Evolutionary conservation across 768 basidiomycete genomes (phyloP).

Genomic region (Xerocomellus dryophilus): DNA sequence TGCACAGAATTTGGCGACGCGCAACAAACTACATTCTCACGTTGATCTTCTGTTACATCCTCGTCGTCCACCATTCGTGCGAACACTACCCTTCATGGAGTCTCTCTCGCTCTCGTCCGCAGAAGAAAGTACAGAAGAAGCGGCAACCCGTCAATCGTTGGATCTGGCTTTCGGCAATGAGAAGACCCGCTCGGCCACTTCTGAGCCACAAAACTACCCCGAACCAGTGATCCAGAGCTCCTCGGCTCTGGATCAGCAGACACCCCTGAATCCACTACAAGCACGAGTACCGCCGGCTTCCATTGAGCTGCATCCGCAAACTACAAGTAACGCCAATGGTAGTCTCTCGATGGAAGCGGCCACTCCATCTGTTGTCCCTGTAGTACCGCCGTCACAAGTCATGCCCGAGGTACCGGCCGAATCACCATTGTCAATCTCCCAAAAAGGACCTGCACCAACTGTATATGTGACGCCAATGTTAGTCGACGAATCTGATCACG

Average conservation of each 20-base stretch:
- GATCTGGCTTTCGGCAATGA: conserved; percentile 30
- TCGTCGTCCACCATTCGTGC: conserved; percentile 71
- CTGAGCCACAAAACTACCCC: background rate
- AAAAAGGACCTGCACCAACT: conserved; percentile 4
- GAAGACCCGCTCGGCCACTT: background rate
- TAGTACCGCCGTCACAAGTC: background rate
- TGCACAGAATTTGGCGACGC: conserved; percentile 16
- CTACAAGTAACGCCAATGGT: background rate
- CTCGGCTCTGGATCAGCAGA: background rate
- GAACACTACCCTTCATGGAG: conserved; percentile 63
- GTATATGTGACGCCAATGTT: conserved; percentile 8
- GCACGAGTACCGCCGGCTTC: background rate
- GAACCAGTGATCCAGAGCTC: background rate
- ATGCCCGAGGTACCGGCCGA: background rate
- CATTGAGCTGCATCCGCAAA: background rate
- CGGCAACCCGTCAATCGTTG: conserved; percentile 41
- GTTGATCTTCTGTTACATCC: conserved; percentile 74
- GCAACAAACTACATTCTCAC: conserved; percentile 30
- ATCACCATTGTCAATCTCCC: background rate
- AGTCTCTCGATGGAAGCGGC: background rate
- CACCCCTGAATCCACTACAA: background rate
- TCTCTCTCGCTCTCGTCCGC: conserved; percentile 55
- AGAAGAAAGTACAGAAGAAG: conserved; percentile 68
- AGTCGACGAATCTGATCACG: conserved; percentile 54
- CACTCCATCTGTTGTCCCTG: background rate